Evolutionary conservation across 202 grass and related monocot species (phyloP).

Genomic region (Panicum virgatum): DNA sequence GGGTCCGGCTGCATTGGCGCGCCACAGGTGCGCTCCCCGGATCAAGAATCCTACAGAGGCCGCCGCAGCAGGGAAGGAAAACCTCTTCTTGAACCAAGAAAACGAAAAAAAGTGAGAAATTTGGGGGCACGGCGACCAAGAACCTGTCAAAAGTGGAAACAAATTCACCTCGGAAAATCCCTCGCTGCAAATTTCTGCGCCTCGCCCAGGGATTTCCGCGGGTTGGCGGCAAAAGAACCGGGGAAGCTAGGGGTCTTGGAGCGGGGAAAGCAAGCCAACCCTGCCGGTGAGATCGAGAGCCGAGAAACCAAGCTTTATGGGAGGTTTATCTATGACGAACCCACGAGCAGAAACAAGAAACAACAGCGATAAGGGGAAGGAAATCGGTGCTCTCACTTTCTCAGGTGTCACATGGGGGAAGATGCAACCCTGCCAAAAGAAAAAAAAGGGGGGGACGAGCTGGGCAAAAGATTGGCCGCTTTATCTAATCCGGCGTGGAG

Average conservation of each 20-base stretch:
- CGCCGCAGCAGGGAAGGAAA: neutral
- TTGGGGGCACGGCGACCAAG: conserved; percentile 23
- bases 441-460: neutral
- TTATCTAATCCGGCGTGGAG: conserved; percentile 41
- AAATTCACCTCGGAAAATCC: conserved; percentile 27
- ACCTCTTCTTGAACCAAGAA: conserved; percentile 34
- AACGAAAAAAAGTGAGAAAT: conserved; percentile 17
- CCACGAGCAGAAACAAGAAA: neutral
- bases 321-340: conserved; percentile 54
- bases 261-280: neutral
- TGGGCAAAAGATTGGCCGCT: conserved; percentile 8
- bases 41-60: conserved; percentile 37
- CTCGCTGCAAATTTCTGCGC: neutral
- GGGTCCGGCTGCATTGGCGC: conserved; percentile 60
- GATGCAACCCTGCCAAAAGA: conserved; percentile 38
- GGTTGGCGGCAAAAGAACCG: conserved; percentile 30
- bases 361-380: neutral
- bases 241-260: conserved; percentile 26
- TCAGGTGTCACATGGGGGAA: conserved; percentile 50
- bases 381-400: conserved; percentile 53
- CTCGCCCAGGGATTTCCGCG: neutral
- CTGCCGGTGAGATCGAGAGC: conserved; percentile 21
- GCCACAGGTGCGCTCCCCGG: neutral
- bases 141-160: conserved; percentile 33
- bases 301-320: conserved; percentile 45